A percentile compares a stretch with the other conserved stretches of the same genome.
Evolutionary conservation across 2,329 filamentous ascomycete genomes (phyloP).

Genomic region (Knufia petricola): DNA sequence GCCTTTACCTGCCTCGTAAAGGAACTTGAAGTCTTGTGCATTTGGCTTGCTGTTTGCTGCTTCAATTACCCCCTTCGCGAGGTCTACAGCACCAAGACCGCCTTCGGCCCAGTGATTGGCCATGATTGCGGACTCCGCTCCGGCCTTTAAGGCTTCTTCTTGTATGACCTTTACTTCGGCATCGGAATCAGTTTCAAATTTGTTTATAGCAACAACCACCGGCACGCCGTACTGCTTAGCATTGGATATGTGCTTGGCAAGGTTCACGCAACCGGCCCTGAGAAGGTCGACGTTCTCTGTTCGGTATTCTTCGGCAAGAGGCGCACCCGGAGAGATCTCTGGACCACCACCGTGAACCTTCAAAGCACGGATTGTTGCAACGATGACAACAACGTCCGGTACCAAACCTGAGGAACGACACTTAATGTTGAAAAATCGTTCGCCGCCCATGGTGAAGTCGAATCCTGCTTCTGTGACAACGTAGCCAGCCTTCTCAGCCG

Average conservation of each 20-base stretch:
- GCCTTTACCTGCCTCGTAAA: constrained; percentile 60
- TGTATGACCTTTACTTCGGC: constrained; percentile 82
- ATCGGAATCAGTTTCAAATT: constrained; percentile 85
- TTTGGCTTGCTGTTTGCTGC: constrained; percentile 64
- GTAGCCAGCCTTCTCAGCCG: constrained; percentile 73
- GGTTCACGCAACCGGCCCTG: constrained; percentile 80
- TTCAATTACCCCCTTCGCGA: constrained; percentile 74
- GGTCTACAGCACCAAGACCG: constrained; percentile 77
- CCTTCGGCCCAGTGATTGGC: constrained; percentile 97
- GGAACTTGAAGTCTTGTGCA: constrained; percentile 68
- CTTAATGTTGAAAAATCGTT: constrained; percentile 99
- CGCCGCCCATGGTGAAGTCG: constrained; percentile 98
- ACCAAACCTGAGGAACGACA: constrained; percentile 87
- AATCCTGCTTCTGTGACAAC: constrained; percentile 96
- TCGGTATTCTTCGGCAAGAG: constrained; percentile 79
- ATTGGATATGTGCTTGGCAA: constrained; percentile 90
- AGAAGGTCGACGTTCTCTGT: constrained; percentile 90
- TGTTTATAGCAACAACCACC: constrained; percentile 95
- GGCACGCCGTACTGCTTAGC: constrained; percentile 83
- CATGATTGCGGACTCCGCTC: constrained; percentile 85
- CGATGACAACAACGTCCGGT: constrained; percentile 87
- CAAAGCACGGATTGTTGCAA: constrained; percentile 87
- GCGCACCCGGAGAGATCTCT: constrained; percentile 77
- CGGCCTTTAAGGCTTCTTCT: constrained; percentile 83
- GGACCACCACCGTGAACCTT: constrained; percentile 96